Evolutionary conservation across 352 stramenopile species (phyloP).

Genomic region (Pelagophyceae sp.): DNA sequence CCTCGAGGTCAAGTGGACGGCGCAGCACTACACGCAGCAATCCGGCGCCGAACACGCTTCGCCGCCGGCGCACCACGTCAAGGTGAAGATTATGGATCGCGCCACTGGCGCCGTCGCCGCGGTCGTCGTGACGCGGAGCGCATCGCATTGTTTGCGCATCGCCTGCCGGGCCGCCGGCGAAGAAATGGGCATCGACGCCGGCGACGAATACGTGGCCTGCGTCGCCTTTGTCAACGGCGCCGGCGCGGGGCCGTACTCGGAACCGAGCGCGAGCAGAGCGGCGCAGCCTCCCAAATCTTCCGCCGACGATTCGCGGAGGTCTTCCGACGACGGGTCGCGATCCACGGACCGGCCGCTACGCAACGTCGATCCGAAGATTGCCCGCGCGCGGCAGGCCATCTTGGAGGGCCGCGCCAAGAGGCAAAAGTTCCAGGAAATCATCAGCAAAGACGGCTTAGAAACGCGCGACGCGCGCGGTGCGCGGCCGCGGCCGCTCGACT

Average conservation of each 20-base stretch:
- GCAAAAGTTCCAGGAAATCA: neutral
- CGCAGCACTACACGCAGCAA: neutral
- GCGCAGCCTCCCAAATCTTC: no score
- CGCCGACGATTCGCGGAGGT: no score
- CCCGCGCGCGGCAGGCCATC: neutral
- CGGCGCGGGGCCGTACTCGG: neutral
- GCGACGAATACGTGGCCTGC: neutral
- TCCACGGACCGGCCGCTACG: neutral
- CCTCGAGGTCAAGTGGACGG: conserved; percentile 1
- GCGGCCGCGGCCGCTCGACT: no score
- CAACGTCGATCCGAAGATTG: conserved; percentile 5
- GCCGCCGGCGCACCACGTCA: neutral
- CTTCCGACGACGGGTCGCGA: no score
- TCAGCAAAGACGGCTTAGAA: neutral
- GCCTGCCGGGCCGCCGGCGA: neutral
- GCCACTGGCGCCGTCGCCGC: neutral
- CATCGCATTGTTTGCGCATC: neutral
- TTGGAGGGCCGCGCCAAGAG: neutral
- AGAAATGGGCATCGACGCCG: neutral
- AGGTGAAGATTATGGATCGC: neutral
- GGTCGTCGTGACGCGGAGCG: neutral
- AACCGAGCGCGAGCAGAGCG: no score
- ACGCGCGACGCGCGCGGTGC: no score
- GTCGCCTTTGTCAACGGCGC: neutral
- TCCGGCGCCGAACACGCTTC: neutral